These are phyloP conservation scores for Nepenthes alata DNA, from an alignment of 179 eudicot species.

Conservation along the genomic window DNA sequence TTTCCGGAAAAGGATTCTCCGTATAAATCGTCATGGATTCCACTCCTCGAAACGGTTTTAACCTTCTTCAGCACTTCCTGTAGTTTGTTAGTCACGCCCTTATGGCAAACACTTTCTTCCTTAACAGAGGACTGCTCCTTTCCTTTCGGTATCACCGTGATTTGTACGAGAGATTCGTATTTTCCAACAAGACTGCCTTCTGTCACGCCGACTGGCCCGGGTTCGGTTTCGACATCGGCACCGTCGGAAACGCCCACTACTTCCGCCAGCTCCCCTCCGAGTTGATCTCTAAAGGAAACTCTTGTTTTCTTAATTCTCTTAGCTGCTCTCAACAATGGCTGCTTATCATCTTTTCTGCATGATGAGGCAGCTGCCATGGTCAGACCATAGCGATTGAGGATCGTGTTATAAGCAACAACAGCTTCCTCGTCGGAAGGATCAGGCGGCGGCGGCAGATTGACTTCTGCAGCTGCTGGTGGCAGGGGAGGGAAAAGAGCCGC, in stretches of 20 bases:
- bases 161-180: constrained; percentile 84
- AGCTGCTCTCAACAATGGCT: constrained; percentile 29
- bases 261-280: constrained; percentile 84
- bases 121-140: constrained; percentile 39
- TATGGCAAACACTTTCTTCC: constrained; percentile 38
- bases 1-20: constrained; percentile 66
- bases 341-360: constrained; percentile 21
- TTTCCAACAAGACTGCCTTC: constrained; percentile 99
- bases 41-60: constrained; percentile 45
- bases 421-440: constrained; percentile 98
- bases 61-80: constrained; percentile 76
- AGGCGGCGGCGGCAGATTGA: constrained; percentile 75
- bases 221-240: constrained; percentile 92
- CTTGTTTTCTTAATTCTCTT: constrained; percentile 60
- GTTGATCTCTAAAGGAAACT: constrained; percentile 81
- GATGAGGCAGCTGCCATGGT: constrained; percentile 14
- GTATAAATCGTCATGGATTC: constrained; percentile 76
- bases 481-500: constrained; percentile 73
- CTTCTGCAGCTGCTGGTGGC: constrained; percentile 31
- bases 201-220: constrained; percentile 87
- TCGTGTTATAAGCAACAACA: constrained; percentile 74
- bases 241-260: constrained; percentile 95
- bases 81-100: constrained; percentile 80
- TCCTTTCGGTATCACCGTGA: constrained; percentile 78
- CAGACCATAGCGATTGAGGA: constrained; percentile 59